Base-by-base conservation (phyloP, 805 yeast genomes). In the Huiozyma naganishii region DNA sequence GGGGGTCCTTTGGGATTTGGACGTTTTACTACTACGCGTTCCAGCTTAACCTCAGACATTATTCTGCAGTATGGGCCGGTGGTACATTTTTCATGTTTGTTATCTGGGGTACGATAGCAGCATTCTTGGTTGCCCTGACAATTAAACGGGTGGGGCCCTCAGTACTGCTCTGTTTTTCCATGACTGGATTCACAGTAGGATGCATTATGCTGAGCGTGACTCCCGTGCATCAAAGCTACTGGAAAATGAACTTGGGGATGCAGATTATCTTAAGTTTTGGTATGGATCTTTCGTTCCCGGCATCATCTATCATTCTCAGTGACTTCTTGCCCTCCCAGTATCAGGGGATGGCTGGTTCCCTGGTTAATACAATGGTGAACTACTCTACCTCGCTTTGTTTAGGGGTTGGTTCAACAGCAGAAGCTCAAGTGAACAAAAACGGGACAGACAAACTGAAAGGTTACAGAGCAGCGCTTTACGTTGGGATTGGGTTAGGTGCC, bases 1-100 rank as follows among this genome's bases (percentile, higher is more conserved):
- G 92, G 92, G 80, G 85, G 2, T 72, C 83, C 13, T 83, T 83
- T 62, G 88, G 90, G 3, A 68, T 81, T 30, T 81, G 83, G 80
- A 67, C 80, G n/a, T 81, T 68, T 52, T 83, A 80, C 60, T 73
- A 72, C 46, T 77, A 74, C 70, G 68, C 70, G 27, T 70, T 77
- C 41, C 55, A 73, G 32, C 52, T 74, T 43, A 73, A 76, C 42
- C 53, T 82, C 28, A 68, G 80, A 11, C 58, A 67, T 8, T 70
- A 73, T 52, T 45, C 70, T 44, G 66, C 79, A 46, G 37, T 80
- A 51, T 63, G 62, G 52, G 54, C 77, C 47, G 62, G 76, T 48
- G 66, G 72, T 6, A 66, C 72, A 10, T 61, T 70, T 45, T 52
- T 62, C 4, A 73, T 78, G 1, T 65, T 70, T 5, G 63, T 73